Percentiles rank a stretch among this genome's conserved stretches.
Evolutionary conservation across 179 eudicot genomes (phyloP).

Genomic region (Amaranthus tricolor): DNA sequence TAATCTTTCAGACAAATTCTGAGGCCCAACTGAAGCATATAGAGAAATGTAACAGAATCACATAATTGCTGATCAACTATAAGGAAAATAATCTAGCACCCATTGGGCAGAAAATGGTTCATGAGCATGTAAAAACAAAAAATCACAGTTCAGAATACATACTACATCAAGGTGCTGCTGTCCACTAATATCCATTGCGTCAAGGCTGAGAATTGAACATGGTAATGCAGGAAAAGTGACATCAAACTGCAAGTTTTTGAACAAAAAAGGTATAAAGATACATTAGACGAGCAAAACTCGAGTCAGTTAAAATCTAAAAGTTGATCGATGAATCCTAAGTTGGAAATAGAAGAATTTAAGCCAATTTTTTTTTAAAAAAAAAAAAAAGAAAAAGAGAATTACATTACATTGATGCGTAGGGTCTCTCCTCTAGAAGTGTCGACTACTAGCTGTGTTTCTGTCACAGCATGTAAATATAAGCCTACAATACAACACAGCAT

Average conservation of each 20-base stretch:
- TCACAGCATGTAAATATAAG: constrained; percentile 66
- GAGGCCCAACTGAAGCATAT: constrained; percentile 1
- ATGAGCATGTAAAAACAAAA: neutral
- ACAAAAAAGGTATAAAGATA: neutral
- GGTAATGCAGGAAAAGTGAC: constrained; percentile 88
- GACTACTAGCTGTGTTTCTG: constrained; percentile 85
- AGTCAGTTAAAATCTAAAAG: neutral
- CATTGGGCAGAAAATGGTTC: neutral
- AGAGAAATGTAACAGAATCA: neutral
- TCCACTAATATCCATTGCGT: constrained; percentile 99
- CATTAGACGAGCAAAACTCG: neutral
- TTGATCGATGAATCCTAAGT: constrained; percentile 9
- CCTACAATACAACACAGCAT: constrained; percentile 44
- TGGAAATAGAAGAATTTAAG: neutral
- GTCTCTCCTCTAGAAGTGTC: constrained; percentile 94
- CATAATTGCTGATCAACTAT: neutral
- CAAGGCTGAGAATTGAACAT: constrained; percentile 92
- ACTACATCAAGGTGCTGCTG: constrained; percentile 94
- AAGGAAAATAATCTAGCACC: neutral
- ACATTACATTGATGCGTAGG: constrained; percentile 77
- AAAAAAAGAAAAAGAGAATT: neutral
- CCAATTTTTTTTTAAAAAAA: neutral
- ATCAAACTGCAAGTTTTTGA: constrained; percentile 77
- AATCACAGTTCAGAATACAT: constrained; percentile 31
- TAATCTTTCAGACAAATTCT: neutral